These are phyloP conservation scores for Phascolomyces articulosus DNA, from an alignment of 371 early-diverging fungal species.

Conservation along the genomic window DNA sequence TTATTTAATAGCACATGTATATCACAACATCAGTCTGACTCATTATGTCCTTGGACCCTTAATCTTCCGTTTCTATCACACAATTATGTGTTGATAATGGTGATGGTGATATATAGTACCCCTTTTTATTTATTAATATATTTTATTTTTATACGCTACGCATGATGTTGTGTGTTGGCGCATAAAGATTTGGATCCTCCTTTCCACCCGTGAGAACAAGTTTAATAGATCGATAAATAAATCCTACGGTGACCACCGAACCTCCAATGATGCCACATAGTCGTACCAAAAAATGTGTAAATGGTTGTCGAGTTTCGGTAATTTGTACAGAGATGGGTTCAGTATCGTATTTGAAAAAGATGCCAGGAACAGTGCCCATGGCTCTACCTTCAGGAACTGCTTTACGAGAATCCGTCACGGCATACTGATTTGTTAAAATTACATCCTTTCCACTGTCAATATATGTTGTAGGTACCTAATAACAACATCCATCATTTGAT, in stretches of 20 bases:
- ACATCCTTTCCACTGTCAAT: conserved; percentile 55
- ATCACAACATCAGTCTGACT: not conserved
- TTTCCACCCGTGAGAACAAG: conserved; percentile 44
- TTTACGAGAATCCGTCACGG: conserved; percentile 81
- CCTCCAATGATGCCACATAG: conserved; percentile 91
- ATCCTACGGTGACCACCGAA: conserved; percentile 66
- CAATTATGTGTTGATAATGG: not conserved
- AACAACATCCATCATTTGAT: not conserved
- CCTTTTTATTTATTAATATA: not conserved
- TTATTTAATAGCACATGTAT: too few species aligned
- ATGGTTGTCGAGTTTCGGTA: conserved; percentile 63
- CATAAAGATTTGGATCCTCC: conserved; percentile 44
- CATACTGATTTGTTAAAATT: conserved; percentile 89
- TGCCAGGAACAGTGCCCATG: conserved; percentile 43
- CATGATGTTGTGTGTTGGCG: conserved; percentile 39
- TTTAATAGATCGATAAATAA: conserved; percentile 44
- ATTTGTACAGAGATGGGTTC: conserved; percentile 88
- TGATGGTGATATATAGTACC: not conserved
- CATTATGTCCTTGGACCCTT: not conserved
- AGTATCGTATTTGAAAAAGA: conserved; percentile 91
- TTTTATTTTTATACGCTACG: conserved; percentile 26
- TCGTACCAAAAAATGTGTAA: conserved; percentile 80
- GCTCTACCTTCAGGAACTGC: conserved; percentile 43
- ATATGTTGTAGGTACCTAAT: conserved; percentile 83
- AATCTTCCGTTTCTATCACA: not conserved